phyloP scores from a whole-genome alignment of 2,329 filamentous ascomycete species.

The Simplicillium sp. region DNA sequence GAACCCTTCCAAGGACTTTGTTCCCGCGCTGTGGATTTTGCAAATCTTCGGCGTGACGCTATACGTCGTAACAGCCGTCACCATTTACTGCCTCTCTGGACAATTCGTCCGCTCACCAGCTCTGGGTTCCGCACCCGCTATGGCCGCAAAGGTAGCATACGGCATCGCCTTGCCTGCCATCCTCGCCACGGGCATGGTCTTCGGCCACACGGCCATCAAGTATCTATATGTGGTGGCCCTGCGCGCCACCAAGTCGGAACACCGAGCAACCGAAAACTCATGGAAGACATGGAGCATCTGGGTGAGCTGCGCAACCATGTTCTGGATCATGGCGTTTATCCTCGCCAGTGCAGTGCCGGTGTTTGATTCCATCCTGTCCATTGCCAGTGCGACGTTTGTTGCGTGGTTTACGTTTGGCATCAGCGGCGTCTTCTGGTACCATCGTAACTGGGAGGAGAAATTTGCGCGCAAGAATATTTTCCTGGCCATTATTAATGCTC shows the following conservation, averaged over 20 bases:
- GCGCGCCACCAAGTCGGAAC: conserved; percentile 19
- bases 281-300: conserved; percentile 23
- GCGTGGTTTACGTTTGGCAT: conserved; percentile 28
- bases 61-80: conserved; percentile 20
- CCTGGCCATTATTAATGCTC: conserved; percentile 17
- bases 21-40: conserved; percentile 18
- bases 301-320: conserved; percentile 21
- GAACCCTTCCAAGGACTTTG: conserved; percentile 20
- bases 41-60: conserved; percentile 22
- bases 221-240: conserved; percentile 23
- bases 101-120: conserved; percentile 22
- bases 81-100: conserved; percentile 20
- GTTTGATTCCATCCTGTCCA: conserved; percentile 26
- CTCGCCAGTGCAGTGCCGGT: conserved; percentile 26
- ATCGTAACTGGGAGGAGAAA: conserved; percentile 22
- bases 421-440: conserved; percentile 24
- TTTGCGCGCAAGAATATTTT: conserved; percentile 18
- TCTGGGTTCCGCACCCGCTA: conserved; percentile 20
- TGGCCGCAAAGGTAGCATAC: conserved; percentile 22
- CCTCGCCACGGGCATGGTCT: conserved; percentile 19
- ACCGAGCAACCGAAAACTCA: conserved; percentile 21
- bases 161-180: conserved; percentile 20
- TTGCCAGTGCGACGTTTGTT: conserved; percentile 24
- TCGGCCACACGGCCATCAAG: conserved; percentile 21
- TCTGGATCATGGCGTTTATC: conserved; percentile 24